Conservation (phyloP, 2,329 filamentous ascomycete genomes). For the Talaromyces sp. region DNA sequence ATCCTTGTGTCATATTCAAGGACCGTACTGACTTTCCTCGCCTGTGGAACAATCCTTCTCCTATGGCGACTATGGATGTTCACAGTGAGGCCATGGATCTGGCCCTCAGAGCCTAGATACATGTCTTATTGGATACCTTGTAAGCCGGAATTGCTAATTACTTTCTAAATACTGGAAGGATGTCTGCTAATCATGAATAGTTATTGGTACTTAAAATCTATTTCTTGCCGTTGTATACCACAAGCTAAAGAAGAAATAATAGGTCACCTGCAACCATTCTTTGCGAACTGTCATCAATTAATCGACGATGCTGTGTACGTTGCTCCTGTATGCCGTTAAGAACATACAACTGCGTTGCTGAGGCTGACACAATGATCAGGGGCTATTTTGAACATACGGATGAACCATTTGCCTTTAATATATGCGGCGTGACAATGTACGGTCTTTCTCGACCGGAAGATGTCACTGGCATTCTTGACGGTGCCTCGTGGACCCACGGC, state of each 20-base stretch:
- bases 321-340: background rate
- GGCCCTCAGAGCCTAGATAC: background rate
- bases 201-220: background rate
- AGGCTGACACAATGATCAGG: background rate
- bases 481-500: background rate
- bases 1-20: background rate
- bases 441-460: background rate
- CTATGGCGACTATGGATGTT: background rate
- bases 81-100: background rate
- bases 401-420: conserved; percentile 1
- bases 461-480: conserved; percentile 2
- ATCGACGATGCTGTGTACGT: background rate
- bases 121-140: conserved; percentile 1
- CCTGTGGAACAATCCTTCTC: background rate
- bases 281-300: background rate
- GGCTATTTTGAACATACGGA: background rate
- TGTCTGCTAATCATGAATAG: background rate
- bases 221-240: background rate
- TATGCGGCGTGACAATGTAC: conserved; percentile 1
- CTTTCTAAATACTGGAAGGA: background rate
- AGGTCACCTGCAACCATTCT: background rate
- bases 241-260: background rate
- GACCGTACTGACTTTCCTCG: background rate
- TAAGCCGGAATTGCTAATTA: background rate
- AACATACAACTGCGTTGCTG: background rate